Evolutionary conservation across 2,329 filamentous ascomycete species (phyloP).

Genomic region (Akanthomyces muscarius): DNA sequence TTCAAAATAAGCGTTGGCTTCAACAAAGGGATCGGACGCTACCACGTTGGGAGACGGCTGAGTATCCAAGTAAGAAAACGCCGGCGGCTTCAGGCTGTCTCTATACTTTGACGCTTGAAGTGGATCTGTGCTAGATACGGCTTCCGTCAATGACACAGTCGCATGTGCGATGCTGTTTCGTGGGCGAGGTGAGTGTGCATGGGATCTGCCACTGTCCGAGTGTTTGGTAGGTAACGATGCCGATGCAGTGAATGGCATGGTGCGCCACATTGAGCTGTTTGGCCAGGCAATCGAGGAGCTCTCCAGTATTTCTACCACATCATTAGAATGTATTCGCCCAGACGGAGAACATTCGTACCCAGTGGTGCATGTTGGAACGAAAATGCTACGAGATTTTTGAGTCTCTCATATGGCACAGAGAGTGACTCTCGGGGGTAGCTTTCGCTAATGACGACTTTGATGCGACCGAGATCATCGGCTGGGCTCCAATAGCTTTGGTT

Average conservation of each 20-base stretch:
- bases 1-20: conserved; percentile 27
- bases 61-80: neutral
- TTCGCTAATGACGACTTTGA: conserved; percentile 73
- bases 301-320: conserved; percentile 60
- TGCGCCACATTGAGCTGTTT: conserved; percentile 65
- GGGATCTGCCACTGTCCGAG: conserved; percentile 49
- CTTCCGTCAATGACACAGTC: neutral
- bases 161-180: neutral
- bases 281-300: conserved; percentile 75
- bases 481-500: conserved; percentile 69
- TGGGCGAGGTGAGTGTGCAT: conserved; percentile 57
- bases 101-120: neutral
- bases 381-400: conserved; percentile 72
- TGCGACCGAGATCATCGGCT: conserved; percentile 65
- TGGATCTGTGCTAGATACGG: neutral
- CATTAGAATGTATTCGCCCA: neutral
- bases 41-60: neutral
- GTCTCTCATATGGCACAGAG: conserved; percentile 55
- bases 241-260: conserved; percentile 38
- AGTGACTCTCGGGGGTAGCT: conserved; percentile 57
- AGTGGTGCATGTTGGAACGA: conserved; percentile 82
- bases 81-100: neutral
- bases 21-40: conserved; percentile 22
- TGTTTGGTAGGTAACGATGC: conserved; percentile 39
- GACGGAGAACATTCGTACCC: conserved; percentile 44